These are phyloP conservation scores for Diaporthe sp. DNA, from an alignment of 2,329 filamentous ascomycete genomes.

Conservation along the genomic window DNA sequence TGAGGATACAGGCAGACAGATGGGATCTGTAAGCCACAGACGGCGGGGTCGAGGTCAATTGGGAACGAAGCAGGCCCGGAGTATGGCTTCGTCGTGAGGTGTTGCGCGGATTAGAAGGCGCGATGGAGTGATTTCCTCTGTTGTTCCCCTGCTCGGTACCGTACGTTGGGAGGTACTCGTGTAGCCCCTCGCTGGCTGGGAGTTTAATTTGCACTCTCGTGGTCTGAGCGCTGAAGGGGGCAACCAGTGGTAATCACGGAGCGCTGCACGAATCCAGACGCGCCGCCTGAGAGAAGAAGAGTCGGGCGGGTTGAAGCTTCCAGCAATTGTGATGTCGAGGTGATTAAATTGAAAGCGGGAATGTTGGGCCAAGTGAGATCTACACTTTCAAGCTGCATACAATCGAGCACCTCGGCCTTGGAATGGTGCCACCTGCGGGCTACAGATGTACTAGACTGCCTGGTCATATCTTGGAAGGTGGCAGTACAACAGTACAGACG, in stretches of 20 bases:
- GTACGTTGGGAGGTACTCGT: background rate
- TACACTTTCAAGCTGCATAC: background rate
- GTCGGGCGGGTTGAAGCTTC: background rate
- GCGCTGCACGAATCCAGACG: background rate
- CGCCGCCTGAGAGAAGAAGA: background rate
- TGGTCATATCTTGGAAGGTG: slow-evolving; percentile 4
- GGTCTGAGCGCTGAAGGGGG: slow-evolving; percentile 22
- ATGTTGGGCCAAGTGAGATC: slow-evolving; percentile 23
- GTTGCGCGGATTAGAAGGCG: background rate
- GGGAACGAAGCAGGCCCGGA: background rate
- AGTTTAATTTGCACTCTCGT: background rate
- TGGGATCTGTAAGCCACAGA: background rate
- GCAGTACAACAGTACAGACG: background rate
- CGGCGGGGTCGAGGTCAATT: background rate
- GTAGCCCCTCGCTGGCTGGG: background rate
- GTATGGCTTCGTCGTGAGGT: background rate
- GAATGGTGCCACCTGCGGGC: background rate
- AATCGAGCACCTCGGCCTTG: slow-evolving; percentile 5
- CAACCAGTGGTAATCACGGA: background rate
- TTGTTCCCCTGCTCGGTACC: slow-evolving; percentile 13
- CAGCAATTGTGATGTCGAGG: slow-evolving; percentile 5
- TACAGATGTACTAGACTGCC: background rate
- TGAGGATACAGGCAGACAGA: background rate
- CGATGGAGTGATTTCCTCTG: slow-evolving; percentile 12
- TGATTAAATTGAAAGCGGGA: background rate